Evolutionary conservation across 192 early-diverging fungal species (phyloP), one percentile per base, ranked within the genome.

Genomic region (Coemansia sp.): DNA sequence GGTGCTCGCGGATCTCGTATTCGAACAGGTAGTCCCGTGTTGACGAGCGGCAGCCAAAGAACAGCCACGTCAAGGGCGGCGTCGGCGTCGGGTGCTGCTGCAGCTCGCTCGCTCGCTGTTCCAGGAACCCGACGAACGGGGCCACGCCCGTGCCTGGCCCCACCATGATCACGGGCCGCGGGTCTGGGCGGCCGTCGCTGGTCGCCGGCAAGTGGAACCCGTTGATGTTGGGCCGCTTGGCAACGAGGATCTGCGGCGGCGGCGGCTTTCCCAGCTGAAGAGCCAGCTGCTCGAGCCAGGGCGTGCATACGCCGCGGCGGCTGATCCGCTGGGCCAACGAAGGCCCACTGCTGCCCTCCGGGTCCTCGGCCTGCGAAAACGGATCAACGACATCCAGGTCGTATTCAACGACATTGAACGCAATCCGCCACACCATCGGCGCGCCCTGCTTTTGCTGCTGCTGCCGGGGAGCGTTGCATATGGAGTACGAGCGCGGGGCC

Each of bases 61-160:
- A 89, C 45, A 98, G 75, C 80, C 81, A 83, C 38, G 42, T 57
- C 10, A 42, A 43, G 2, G 71, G 58, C 35, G 2, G 61, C 19
- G 23, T 18, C 12, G 28, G 44, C 38, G 0, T 1, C 7, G 42
- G 28, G 18, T 3, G 8, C 9, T 12, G 22, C 43, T 60, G 73
- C 24, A 77, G 77, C 48, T 85, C 78, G 0, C 60, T 43, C 16
- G 81, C 81, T 44, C 91, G 84, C 51, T 96, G 87, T 66, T 94
- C 80, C 30, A 97, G 71, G 62, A 97, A 97, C 1, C 91, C 88
- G 25, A 94, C 78, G 44, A 97, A 95, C 0, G 97, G 95, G 7
- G 95, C 90, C n/a, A 99, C 85, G 18, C 97, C 97, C 1, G 97
- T 97, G 32, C 95, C 97, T 2, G 95, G 92, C 2, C 90, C 91